Percentiles rank a stretch among this genome's conserved stretches.
phyloP scores from a whole-genome alignment of 2,329 filamentous ascomycete genomes.

The Aspergillus sp. region DNA sequence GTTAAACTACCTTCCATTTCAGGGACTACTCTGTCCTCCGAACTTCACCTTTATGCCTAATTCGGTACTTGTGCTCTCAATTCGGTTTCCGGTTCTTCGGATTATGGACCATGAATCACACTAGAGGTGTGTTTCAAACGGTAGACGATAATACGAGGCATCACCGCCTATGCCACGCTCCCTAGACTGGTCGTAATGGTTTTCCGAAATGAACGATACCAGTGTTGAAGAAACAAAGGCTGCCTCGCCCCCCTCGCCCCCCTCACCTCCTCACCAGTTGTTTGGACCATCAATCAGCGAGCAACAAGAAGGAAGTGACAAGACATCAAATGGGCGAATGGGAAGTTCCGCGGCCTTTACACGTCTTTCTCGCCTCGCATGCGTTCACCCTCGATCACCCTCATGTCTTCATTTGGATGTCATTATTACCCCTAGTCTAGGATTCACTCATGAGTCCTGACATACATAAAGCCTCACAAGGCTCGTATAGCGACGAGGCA shows the following conservation, averaged over 20 bases:
- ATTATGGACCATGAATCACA: not conserved
- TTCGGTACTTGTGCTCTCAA: not conserved
- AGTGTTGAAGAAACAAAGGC: not conserved
- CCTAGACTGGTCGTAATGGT: not conserved
- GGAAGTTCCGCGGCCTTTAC: not conserved
- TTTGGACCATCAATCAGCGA: not conserved
- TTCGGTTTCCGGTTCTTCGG: not conserved
- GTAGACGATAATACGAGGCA: not conserved
- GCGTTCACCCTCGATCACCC: not conserved
- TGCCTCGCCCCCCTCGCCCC: not conserved
- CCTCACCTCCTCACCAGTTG: not conserved
- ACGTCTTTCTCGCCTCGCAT: slow-evolving; percentile 7
- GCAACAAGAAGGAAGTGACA: not conserved
- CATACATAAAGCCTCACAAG: not conserved
- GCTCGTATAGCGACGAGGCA: not conserved
- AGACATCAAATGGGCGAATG: not conserved
- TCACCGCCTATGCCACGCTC: slow-evolving; percentile 12
- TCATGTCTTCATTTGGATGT: not conserved
- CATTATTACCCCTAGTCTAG: not conserved
- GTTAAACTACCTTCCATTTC: slow-evolving; percentile 3
- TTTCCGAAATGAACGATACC: not conserved
- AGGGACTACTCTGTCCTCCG: not conserved
- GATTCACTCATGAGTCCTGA: not conserved
- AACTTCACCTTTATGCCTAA: not conserved
- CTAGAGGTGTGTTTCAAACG: not conserved